Evolutionary conservation across 2,329 filamentous ascomycete species (phyloP), one percentile per base, ranked within the genome.

Genomic region (Cadophora malorum): DNA sequence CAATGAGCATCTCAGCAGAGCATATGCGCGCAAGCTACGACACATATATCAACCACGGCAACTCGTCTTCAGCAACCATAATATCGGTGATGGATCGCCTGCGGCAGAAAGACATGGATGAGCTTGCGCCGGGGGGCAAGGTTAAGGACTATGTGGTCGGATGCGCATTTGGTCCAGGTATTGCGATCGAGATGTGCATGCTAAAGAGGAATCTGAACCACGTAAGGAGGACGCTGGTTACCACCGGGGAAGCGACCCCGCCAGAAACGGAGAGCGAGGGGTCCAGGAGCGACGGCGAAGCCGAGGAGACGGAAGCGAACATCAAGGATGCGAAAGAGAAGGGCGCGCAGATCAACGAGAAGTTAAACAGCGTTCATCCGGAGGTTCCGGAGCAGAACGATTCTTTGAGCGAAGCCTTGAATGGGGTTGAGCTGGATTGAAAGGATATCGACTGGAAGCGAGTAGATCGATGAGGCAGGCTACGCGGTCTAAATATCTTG

Each of bases 11-110:
- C 58, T 82, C 82, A 0, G 79, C 88, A 0, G 86, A 90, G 72
- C 89, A 91, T 71, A 87, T 92, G 80, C 83, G 88, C 59, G 89
- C 89, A n/a, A 90, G 87, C 67, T 90, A 90, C 74, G 86, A 90
- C 69, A 86, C 88, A 21, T 92, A 92, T 73, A 87, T 88, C 61
- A 85, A 86, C 63, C 87, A 88, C 72, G 90, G 90, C 1, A 93
- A 92, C 78, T 88, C 86, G 47, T 90, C 87, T 69, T 91, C 89
- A 0, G 88, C 90, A 9, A 91, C 90, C 2, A 87, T 92, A 14
- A 86, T 91, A 72, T 88, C 87, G 69, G 90, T 93, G 0, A 79
- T 92, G 77, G 83, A 91, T 71, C 82, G 84, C 14, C 73, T 92
- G 72, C 81, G 89, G 6, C 76, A 80, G 25, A 86, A 86, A 72